Percentiles rank a stretch among this genome's conserved stretches.
These are phyloP conservation scores for Epichloe glyceriae DNA, from an alignment of 2,329 filamentous ascomycete genomes.

Conservation along the genomic window DNA sequence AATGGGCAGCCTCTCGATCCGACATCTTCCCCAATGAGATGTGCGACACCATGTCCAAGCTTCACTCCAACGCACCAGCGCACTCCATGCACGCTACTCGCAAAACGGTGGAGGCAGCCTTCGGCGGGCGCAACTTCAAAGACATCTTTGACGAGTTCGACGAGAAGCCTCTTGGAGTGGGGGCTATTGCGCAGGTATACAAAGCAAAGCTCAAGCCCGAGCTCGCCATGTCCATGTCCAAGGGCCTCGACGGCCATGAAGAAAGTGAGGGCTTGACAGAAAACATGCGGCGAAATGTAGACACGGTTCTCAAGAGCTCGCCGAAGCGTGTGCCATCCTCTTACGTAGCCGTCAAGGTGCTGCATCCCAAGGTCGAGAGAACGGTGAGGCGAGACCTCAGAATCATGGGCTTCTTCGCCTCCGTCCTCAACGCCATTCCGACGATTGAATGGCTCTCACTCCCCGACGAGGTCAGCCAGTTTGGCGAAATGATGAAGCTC, in stretches of 20 bases:
- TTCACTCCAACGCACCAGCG: slow-evolving; percentile 89
- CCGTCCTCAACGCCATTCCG: slow-evolving; percentile 70
- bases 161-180: slow-evolving; percentile 77
- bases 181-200: slow-evolving; percentile 96
- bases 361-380: slow-evolving; percentile 83
- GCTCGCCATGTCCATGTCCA: slow-evolving; percentile 50
- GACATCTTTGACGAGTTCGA: slow-evolving; percentile 96
- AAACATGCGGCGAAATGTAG: slow-evolving; percentile 68
- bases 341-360: slow-evolving; percentile 91
- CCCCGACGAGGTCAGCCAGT: slow-evolving; percentile 85
- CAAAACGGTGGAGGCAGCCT: slow-evolving; percentile 66
- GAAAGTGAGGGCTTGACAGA: slow-evolving; percentile 39
- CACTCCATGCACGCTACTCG: slow-evolving; percentile 75
- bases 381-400: slow-evolving; percentile 79
- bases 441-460: slow-evolving; percentile 96
- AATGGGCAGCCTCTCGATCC: slow-evolving; percentile 93
- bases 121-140: slow-evolving; percentile 65
- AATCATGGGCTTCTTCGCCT: slow-evolving; percentile 90
- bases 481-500: slow-evolving; percentile 98
- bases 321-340: slow-evolving; percentile 76
- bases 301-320: slow-evolving; percentile 73
- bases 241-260: slow-evolving; percentile 36
- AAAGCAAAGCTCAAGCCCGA: slow-evolving; percentile 81
- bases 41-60: slow-evolving; percentile 84
- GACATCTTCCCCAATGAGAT: slow-evolving; percentile 93